Percentiles rank a stretch among this genome's conserved stretches.
These are phyloP conservation scores for Chlamydomonas reinhardtii DNA, from an alignment of 163 green algal species.

Conservation along the genomic window DNA sequence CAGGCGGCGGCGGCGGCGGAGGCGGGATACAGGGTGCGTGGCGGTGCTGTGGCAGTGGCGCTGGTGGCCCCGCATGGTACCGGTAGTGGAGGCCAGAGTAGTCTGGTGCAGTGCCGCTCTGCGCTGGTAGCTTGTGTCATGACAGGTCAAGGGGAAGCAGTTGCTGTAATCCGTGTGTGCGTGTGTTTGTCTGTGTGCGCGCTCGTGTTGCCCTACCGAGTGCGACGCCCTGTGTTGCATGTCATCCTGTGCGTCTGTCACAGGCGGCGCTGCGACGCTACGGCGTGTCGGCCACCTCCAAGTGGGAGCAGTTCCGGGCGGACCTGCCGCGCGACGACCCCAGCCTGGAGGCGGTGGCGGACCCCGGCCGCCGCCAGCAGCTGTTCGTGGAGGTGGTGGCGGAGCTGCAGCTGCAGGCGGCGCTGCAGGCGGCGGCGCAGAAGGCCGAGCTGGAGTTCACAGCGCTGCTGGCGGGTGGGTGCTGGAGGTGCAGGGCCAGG, in stretches of 20 bases:
- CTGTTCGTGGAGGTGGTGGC: constrained; percentile 55
- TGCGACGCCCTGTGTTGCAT: too few relatives aligned
- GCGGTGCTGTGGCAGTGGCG: too few relatives aligned
- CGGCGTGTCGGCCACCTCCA: constrained; percentile 13
- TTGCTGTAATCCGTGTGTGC: too few relatives aligned
- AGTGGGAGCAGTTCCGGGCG: neutral
- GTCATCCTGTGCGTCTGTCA: too few relatives aligned
- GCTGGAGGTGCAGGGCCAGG: too few relatives aligned
- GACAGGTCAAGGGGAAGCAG: too few relatives aligned
- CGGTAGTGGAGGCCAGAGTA: too few relatives aligned
- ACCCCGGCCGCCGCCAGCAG: constrained; percentile 17
- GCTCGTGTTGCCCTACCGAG: too few relatives aligned
- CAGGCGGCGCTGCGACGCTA: constrained; percentile 32
- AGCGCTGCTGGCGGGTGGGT: constrained; percentile 34
- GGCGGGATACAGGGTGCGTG: constrained; percentile 34
- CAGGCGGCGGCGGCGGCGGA: constrained; percentile 26
- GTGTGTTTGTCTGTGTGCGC: too few relatives aligned
- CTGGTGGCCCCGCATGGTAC: too few relatives aligned
- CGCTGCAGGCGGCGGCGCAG: constrained; percentile 7
- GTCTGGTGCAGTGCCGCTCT: too few relatives aligned
- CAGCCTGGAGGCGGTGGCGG: constrained; percentile 12
- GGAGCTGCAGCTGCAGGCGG: constrained; percentile 38
- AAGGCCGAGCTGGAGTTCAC: constrained; percentile 35
- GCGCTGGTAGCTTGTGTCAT: too few relatives aligned
- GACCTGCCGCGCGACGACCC: neutral